phyloP scores from a whole-genome alignment of 1,284 basidiomycete species.

The Rhizoctonia solani region DNA sequence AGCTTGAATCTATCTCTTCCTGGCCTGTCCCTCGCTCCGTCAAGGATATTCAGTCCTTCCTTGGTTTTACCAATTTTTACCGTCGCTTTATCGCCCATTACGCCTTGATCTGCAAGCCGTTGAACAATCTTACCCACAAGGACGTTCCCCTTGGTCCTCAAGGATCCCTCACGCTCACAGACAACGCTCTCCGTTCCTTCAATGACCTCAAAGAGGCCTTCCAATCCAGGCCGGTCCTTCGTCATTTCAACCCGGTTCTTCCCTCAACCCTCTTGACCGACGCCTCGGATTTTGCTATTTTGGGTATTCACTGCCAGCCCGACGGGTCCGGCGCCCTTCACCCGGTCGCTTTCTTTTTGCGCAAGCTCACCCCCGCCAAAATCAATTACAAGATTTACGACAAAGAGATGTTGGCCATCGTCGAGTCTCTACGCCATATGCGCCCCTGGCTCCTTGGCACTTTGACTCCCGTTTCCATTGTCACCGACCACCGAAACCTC shows the following conservation, averaged over 20 bases:
- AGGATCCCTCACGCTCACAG: not conserved
- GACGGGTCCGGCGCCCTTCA: conserved; percentile 37
- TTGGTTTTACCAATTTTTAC: conserved; percentile 47
- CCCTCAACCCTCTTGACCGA: conserved; percentile 43
- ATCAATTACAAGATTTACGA: conserved; percentile 49
- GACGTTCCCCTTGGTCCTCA: not conserved
- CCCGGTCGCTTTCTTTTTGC: conserved; percentile 44
- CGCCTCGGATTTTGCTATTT: conserved; percentile 44
- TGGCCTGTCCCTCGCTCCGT: conserved; percentile 49
- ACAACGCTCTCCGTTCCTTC: conserved; percentile 41
- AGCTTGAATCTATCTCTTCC: conserved; percentile 47
- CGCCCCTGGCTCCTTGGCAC: conserved; percentile 47
- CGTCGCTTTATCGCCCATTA: conserved; percentile 21
- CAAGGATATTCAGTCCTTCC: conserved; percentile 47
- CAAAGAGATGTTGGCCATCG: conserved; percentile 53
- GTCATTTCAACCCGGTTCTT: conserved; percentile 42
- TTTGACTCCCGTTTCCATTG: conserved; percentile 42
- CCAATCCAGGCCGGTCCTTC: conserved; percentile 41
- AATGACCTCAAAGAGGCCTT: conserved; percentile 41
- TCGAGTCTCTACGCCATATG: conserved; percentile 49
- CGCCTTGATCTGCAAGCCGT: conserved; percentile 35
- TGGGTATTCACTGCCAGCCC: conserved; percentile 42
- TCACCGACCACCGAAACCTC: conserved; percentile 54
- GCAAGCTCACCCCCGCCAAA: conserved; percentile 42
- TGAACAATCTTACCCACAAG: conserved; percentile 40